phyloP scores from a whole-genome alignment of 1,284 basidiomycete species.

The Microbotryum scabiosae region DNA sequence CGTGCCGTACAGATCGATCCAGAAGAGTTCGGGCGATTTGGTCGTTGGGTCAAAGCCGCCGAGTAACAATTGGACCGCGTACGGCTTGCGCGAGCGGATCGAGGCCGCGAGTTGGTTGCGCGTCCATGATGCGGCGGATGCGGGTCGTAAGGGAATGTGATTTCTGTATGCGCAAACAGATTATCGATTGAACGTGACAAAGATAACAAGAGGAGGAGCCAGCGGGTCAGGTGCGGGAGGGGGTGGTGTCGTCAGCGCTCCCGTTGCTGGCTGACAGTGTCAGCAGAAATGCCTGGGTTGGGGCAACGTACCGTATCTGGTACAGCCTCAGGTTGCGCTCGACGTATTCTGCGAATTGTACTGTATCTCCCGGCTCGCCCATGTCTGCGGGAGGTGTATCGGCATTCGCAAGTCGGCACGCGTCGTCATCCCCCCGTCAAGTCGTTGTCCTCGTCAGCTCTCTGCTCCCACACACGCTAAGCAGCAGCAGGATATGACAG shows the following conservation, averaged over 20 bases:
- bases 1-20: slow-evolving; percentile 94
- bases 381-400: slow-evolving; percentile 14
- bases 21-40: slow-evolving; percentile 65
- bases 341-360: slow-evolving; percentile 93
- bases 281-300: too few species aligned
- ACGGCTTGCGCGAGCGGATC: slow-evolving; percentile 77
- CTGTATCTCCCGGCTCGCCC: slow-evolving; percentile 67
- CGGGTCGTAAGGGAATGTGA: slow-evolving; percentile 76
- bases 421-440: background rate
- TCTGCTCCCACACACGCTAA: background rate
- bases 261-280: too few species aligned
- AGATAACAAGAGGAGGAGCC: too few species aligned
- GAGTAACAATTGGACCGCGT: slow-evolving; percentile 84
- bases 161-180: slow-evolving; percentile 40
- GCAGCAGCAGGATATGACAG: slow-evolving; percentile 1
- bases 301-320: slow-evolving; percentile 65
- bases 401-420: background rate
- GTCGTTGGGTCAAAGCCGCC: slow-evolving; percentile 76
- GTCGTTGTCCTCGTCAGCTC: background rate
- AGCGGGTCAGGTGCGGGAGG: background rate
- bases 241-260: background rate
- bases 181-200: background rate
- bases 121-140: slow-evolving; percentile 89
- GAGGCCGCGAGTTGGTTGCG: slow-evolving; percentile 81
- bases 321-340: slow-evolving; percentile 93